Percentiles rank a stretch among this genome's conserved stretches.
These are phyloP conservation scores for Arthroderma uncinatum DNA, from an alignment of 2,329 filamentous ascomycete genomes.

Conservation along the genomic window DNA sequence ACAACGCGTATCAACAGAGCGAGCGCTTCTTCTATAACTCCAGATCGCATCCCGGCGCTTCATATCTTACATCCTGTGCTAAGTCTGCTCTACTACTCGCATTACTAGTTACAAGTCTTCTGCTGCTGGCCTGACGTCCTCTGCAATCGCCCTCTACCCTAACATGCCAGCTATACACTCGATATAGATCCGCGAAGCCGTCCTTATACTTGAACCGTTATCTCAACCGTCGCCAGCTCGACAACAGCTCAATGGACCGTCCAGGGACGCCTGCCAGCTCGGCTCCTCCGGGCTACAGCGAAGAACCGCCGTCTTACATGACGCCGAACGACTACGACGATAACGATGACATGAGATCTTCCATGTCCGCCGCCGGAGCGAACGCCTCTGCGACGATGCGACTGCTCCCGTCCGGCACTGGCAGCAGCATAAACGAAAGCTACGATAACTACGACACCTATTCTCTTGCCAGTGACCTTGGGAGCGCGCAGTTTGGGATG, in stretches of 20 bases:
- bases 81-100: too few species aligned
- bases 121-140: too few species aligned
- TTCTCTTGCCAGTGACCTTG: conserved; percentile 10
- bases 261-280: conserved; percentile 17
- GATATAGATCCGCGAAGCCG: too few species aligned
- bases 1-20: not conserved
- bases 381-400: conserved; percentile 35
- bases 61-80: too few species aligned
- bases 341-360: conserved; percentile 20
- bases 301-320: conserved; percentile 35
- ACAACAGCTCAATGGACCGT: conserved; percentile 8
- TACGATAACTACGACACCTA: conserved; percentile 5
- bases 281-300: conserved; percentile 28
- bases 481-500: conserved; percentile 10
- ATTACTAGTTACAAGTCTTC: too few species aligned
- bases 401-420: conserved; percentile 29
- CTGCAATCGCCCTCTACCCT: too few species aligned
- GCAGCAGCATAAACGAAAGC: conserved; percentile 1
- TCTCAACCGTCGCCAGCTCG: not conserved
- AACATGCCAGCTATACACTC: too few species aligned
- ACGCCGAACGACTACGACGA: conserved; percentile 21
- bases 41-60: too few species aligned
- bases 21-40: not conserved
- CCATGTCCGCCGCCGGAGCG: conserved; percentile 15
- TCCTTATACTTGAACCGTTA: too few species aligned